These are phyloP conservation scores for Gymnopilus junonius DNA, from an alignment of 768 basidiomycete genomes.

Conservation along the genomic window DNA sequence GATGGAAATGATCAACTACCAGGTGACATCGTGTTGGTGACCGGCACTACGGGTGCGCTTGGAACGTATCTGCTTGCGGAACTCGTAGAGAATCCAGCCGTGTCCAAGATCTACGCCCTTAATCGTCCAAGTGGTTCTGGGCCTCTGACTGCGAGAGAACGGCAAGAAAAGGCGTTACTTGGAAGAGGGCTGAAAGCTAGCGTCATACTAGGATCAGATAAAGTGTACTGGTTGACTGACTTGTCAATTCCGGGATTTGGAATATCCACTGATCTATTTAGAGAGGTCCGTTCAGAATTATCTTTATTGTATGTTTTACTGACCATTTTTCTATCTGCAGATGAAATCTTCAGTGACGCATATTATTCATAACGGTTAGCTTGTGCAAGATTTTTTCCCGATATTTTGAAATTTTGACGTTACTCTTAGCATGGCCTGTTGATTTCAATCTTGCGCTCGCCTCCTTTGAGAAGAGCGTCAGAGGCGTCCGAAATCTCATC, in stretches of 20 bases:
- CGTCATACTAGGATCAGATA: background rate
- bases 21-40: conserved; percentile 30
- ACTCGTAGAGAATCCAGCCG: conserved; percentile 25
- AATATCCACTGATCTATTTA: background rate
- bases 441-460: conserved; percentile 51
- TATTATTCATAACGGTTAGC: conserved; percentile 18
- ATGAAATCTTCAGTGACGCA: conserved; percentile 10
- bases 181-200: background rate
- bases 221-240: conserved; percentile 7
- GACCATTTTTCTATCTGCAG: background rate
- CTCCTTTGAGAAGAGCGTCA: conserved; percentile 55
- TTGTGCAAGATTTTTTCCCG: too few species aligned
- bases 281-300: background rate
- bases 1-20: background rate
- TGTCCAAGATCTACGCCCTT: conserved; percentile 36
- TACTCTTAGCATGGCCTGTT: conserved; percentile 43
- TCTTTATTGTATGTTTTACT: background rate
- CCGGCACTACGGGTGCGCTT: conserved; percentile 41
- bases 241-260: conserved; percentile 1
- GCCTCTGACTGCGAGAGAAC: background rate
- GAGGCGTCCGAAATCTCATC: conserved; percentile 49
- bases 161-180: conserved; percentile 11
- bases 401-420: too few species aligned
- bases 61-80: conserved; percentile 37
- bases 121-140: conserved; percentile 28